Percentiles rank a stretch among this genome's conserved stretches.
phyloP scores from a whole-genome alignment of 192 early-diverging fungal genomes.

The Entomortierella beljakovae region DNA sequence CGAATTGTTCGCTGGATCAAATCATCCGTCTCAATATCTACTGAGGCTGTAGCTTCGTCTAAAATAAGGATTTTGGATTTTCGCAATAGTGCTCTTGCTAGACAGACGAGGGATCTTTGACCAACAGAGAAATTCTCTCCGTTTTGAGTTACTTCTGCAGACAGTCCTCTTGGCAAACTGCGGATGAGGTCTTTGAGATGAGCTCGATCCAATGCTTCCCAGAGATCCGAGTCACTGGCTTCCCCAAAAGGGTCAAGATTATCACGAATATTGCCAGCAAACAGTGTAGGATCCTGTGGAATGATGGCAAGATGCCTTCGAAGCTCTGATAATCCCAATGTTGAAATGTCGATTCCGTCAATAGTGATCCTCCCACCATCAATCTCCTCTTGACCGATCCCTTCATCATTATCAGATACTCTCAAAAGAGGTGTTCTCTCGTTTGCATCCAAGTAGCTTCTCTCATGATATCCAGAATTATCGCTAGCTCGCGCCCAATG shows the following conservation, averaged over 20 bases:
- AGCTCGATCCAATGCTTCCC: conserved; percentile 75
- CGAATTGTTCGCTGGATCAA: conserved; percentile 89
- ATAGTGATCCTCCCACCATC: conserved; percentile 55
- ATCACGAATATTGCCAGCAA: conserved; percentile 25
- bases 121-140: conserved; percentile 88
- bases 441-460: background rate
- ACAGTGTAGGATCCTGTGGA: conserved; percentile 30
- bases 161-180: conserved; percentile 70
- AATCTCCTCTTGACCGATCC: conserved; percentile 5
- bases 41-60: conserved; percentile 63
- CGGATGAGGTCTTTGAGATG: conserved; percentile 74
- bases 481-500: conserved; percentile 38
- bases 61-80: conserved; percentile 60
- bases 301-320: conserved; percentile 28
- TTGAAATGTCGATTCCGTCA: conserved; percentile 26
- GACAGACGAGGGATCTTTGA: conserved; percentile 75
- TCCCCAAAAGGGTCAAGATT: conserved; percentile 37
- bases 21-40: conserved; percentile 87
- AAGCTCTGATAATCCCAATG: conserved; percentile 1
- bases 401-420: background rate
- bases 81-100: conserved; percentile 75
- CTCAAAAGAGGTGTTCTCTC: conserved; percentile 14
- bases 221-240: conserved; percentile 3
- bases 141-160: conserved; percentile 75
- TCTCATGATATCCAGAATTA: conserved; percentile 33